phyloP scores from a whole-genome alignment of 2,329 filamentous ascomycete genomes.

The Claviceps sp. region DNA sequence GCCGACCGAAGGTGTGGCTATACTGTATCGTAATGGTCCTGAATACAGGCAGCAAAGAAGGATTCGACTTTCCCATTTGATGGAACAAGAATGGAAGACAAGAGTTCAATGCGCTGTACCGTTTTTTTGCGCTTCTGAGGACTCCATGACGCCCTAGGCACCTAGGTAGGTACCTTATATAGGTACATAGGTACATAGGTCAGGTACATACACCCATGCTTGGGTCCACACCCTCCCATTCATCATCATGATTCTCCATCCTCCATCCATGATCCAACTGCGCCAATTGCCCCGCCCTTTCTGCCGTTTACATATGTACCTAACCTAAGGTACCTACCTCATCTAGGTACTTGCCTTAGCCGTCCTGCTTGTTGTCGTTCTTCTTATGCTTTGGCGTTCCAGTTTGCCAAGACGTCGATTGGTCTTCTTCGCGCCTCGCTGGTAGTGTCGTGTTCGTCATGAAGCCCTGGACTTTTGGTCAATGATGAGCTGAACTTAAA shows the following conservation, averaged over 20 bases:
- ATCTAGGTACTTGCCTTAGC: not conserved
- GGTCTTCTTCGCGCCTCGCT: not conserved
- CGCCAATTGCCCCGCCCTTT: not conserved
- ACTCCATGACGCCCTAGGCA: no score
- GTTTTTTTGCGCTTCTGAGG: no score
- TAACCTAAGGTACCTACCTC: not conserved
- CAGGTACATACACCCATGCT: not conserved
- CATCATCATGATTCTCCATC: no score
- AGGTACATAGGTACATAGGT: no score
- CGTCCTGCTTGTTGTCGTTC: not conserved
- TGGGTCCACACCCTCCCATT: not conserved
- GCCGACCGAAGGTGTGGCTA: no score
- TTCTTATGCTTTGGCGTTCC: not conserved
- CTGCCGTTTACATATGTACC: not conserved
- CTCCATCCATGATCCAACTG: not conserved
- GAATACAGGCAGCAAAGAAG: no score
- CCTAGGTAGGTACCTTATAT: no score
- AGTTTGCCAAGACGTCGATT: not conserved
- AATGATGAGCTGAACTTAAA: conserved; percentile 5
- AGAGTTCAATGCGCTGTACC: no score
- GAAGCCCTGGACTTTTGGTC: conserved; percentile 3
- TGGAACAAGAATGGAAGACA: no score
- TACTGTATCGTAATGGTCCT: no score
- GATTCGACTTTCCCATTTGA: no score
- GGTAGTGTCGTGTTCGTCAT: not conserved